Conservation (phyloP, 2,329 filamentous ascomycete species). For the Sporothrix luriei region DNA sequence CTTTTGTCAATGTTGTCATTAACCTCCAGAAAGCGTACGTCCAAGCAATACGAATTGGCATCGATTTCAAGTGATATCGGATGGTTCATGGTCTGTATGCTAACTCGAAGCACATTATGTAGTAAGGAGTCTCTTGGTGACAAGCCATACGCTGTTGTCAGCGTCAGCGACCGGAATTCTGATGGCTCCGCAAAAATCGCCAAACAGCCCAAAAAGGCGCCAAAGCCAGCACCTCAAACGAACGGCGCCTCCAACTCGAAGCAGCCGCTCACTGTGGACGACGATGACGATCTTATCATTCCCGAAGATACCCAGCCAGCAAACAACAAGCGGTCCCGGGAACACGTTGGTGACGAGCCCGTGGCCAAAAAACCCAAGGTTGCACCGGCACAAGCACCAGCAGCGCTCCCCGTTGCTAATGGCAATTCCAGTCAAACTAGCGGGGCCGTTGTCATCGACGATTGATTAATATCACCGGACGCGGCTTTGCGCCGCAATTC, state of each 20-base stretch:
- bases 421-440: neutral
- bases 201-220: constrained; percentile 44
- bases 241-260: constrained; percentile 46
- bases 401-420: neutral
- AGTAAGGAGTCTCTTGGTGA: constrained; percentile 49
- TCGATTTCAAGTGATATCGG: neutral
- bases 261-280: constrained; percentile 39
- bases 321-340: constrained; percentile 52
- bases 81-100: neutral
- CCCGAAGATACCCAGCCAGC: constrained; percentile 35
- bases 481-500: neutral
- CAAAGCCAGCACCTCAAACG: constrained; percentile 46
- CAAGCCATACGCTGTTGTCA: constrained; percentile 58
- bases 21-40: constrained; percentile 61
- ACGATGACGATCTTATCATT: constrained; percentile 44
- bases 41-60: neutral
- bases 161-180: constrained; percentile 34
- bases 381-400: constrained; percentile 34
- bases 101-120: neutral
- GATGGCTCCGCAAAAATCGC: constrained; percentile 39
- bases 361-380: constrained; percentile 55
- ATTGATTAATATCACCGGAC: constrained; percentile 1
- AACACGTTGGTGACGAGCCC: constrained; percentile 47
- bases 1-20: constrained; percentile 79
- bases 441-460: constrained; percentile 5